These are phyloP conservation scores for Kodamaea leandrae DNA, from an alignment of 805 yeast genomes.

Conservation along the genomic window DNA sequence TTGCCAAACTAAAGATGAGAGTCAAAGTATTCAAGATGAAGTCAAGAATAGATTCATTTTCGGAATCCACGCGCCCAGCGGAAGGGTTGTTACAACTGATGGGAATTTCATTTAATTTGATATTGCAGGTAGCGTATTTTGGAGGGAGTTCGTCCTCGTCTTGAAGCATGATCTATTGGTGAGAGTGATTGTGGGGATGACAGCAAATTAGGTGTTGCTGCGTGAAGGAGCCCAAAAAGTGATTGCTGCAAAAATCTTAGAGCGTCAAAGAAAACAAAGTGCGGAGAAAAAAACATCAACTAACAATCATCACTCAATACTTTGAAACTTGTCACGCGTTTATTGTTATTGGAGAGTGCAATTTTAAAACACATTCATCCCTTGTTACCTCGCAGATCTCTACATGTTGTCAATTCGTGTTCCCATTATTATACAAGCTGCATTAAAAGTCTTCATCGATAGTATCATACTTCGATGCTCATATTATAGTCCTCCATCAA, in stretches of 20 bases:
- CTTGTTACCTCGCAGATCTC: no score
- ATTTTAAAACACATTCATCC: no score
- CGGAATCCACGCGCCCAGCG: background rate
- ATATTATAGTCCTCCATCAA: constrained; percentile 9
- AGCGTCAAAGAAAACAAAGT: no score
- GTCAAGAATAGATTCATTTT: background rate
- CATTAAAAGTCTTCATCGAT: background rate
- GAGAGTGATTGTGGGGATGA: no score
- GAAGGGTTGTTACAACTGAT: background rate
- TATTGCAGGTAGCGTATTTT: background rate
- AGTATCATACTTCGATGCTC: background rate
- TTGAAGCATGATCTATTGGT: no score
- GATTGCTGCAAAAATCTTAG: constrained; percentile 2
- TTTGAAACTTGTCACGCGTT: no score
- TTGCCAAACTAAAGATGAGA: background rate
- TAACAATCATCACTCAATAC: no score
- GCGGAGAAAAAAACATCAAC: no score
- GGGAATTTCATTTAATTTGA: background rate
- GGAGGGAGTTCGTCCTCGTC: background rate
- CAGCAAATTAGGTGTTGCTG: no score
- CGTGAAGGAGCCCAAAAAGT: no score
- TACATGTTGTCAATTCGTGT: background rate
- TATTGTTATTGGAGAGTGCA: no score
- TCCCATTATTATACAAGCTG: background rate
- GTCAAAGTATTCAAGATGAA: background rate